Evolutionary conservation across 805 yeast species (phyloP), one percentile per base, ranked within the genome.

Genomic region (Yarrowia alimentaria): DNA sequence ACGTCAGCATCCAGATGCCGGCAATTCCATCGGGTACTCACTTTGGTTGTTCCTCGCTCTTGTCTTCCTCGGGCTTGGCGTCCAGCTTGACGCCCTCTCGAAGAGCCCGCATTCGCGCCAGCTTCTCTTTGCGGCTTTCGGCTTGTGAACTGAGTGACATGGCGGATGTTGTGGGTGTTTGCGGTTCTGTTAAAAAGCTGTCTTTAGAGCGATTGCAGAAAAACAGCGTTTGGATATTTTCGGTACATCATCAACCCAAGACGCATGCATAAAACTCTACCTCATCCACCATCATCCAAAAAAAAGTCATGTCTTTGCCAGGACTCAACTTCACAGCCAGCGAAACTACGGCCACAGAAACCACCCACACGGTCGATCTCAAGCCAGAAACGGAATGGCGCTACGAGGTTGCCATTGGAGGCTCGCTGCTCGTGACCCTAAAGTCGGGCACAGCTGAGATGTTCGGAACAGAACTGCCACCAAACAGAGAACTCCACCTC

Each of bases 401-500:
- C 49, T 75, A 85, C 56, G 93, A 85, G 61, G 77, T 85, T 4
- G 79, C 75, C 0, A 71, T 72, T 55, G 73, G 72, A 34, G 70
- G 77, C 13, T 67, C 68, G 14, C 61, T 85, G 29, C 71, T 69
- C n/a, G 60, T 85, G 35, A 77, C 71, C 58, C 71, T 83, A 9
- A 53, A 66, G 3, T 68, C 71, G 2, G 99, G 99, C 3, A 74
- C 81, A 2, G 96, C 87, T 1, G 99, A 93, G 68, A 77, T 89
- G 8, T 87, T 84, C 66, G 99, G 99, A 18, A 87, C 96, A 3
- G 99, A 93, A 64, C 75, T 93, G 18, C 85, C 96, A 2, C 70
- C 74, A 33, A 86, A 84, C 53, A 71, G 75, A 1, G 85, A 80
- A 17, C 83, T 80, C 59, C 62, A 66, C 3, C 80, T 85, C 19